These are phyloP conservation scores for Raphanus hybrid DNA, from an alignment of 441 rosid species.

Conservation along the genomic window DNA sequence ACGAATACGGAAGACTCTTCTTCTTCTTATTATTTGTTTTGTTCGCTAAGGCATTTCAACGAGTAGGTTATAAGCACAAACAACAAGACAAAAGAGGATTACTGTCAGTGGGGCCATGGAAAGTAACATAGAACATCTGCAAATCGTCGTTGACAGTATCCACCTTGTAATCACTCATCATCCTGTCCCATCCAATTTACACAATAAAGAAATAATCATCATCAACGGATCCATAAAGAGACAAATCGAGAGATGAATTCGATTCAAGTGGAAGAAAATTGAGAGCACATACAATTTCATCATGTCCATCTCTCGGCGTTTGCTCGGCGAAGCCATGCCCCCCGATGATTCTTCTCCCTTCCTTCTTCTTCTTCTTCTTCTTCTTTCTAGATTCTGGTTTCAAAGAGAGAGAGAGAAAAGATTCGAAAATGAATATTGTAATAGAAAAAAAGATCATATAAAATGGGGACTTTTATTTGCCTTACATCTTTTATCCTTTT, in stretches of 20 bases:
- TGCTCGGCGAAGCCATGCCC: conserved; percentile 48
- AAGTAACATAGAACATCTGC: conserved; percentile 62
- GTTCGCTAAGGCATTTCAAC: conserved; percentile 17
- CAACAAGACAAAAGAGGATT: background rate
- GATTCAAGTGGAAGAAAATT: background rate
- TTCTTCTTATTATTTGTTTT: background rate
- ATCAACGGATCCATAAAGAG: background rate
- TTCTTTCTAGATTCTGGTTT: conserved; percentile 18
- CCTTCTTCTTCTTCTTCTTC: conserved; percentile 26
- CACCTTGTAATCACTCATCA: too few species aligned
- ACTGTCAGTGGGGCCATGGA: conserved; percentile 66
- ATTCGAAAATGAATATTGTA: conserved; percentile 10
- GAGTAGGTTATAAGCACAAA: conserved; percentile 20
- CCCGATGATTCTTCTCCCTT: conserved; percentile 21
- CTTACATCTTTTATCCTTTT: too few species aligned
- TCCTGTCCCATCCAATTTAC: background rate
- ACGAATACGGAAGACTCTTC: conserved; percentile 10
- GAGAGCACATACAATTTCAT: conserved; percentile 24
- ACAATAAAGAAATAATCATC: too few species aligned
- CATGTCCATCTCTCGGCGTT: conserved; percentile 11
- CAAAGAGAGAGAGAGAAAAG: conserved; percentile 9
- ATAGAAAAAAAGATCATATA: too few species aligned
- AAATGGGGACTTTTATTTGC: too few species aligned
- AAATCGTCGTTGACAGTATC: conserved; percentile 59
- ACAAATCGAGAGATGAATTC: conserved; percentile 15